phyloP scores from a whole-genome alignment of 2,329 filamentous ascomycete species.

The Phialophora verrucosa region DNA sequence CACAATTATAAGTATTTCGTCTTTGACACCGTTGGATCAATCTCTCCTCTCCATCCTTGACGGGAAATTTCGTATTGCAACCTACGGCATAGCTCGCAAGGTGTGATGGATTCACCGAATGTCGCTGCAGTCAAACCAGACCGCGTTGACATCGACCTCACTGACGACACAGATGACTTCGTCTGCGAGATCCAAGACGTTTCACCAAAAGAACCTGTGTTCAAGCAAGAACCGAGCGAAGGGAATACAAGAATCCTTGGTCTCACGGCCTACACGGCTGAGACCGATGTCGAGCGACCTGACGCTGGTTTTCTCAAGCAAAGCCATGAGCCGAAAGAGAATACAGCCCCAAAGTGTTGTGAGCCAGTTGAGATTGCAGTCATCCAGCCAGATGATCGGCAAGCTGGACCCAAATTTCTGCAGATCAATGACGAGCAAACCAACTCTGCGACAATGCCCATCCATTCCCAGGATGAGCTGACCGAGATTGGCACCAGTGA shows the following conservation, averaged over 20 bases:
- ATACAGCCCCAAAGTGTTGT: background rate
- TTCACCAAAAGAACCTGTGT: background rate
- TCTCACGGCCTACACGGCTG: background rate
- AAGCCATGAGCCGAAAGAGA: background rate
- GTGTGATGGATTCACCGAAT: constrained; percentile 14
- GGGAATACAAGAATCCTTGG: background rate
- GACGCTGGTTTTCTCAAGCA: background rate
- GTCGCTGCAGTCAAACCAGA: background rate
- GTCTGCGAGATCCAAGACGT: background rate
- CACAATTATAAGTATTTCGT: constrained; percentile 2
- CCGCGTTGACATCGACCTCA: constrained; percentile 20
- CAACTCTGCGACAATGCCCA: background rate
- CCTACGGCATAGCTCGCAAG: background rate
- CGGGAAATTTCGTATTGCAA: background rate
- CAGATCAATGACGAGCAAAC: background rate
- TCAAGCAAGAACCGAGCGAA: constrained; percentile 24
- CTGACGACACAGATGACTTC: constrained; percentile 23
- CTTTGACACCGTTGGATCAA: background rate
- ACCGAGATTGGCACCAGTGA: background rate
- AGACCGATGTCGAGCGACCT: background rate
- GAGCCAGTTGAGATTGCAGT: background rate
- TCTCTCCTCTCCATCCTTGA: background rate
- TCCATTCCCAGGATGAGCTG: background rate
- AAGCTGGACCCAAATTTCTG: background rate
- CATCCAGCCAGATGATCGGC: background rate